A percentile compares a stretch with the other conserved stretches of the same genome.
Conservation (phyloP, 352 stramenopile genomes). For the Sclerospora graminicola region DNA sequence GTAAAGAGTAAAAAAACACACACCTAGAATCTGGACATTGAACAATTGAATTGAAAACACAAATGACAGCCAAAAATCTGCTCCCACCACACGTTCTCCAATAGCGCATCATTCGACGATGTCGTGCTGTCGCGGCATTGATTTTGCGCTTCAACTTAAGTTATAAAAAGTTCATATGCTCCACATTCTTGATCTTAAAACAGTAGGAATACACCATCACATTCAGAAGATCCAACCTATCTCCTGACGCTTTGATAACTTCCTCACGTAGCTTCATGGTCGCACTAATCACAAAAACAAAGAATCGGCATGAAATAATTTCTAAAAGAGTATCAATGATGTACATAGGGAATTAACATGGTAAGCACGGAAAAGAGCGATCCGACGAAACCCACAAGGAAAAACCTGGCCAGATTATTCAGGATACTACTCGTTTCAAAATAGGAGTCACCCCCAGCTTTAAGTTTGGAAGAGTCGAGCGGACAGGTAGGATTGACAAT, state of each 20-base stretch:
- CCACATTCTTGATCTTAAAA: too few relatives aligned
- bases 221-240: too few relatives aligned
- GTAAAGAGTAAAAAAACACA: slow-evolving; percentile 50
- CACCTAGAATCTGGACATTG: slow-evolving; percentile 57
- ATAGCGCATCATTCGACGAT: slow-evolving; percentile 44
- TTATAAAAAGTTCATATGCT: too few relatives aligned
- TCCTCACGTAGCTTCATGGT: slow-evolving; percentile 37
- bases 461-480: too few relatives aligned
- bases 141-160: slow-evolving; percentile 81
- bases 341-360: slow-evolving; percentile 67
- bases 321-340: slow-evolving; percentile 49
- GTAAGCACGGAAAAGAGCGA: slow-evolving; percentile 61
- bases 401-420: slow-evolving; percentile 61
- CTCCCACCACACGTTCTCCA: slow-evolving; percentile 78
- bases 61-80: slow-evolving; percentile 61
- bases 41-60: slow-evolving; percentile 61
- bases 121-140: slow-evolving; percentile 30
- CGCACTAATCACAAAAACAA: too few relatives aligned
- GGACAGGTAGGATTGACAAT: too few relatives aligned
- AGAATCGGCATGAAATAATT: not conserved
- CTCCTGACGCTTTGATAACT: slow-evolving; percentile 30
- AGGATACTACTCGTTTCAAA: slow-evolving; percentile 52
- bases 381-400: too few relatives aligned
- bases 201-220: too few relatives aligned
- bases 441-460: slow-evolving; percentile 31